A percentile compares a stretch with the other conserved stretches of the same genome.
Evolutionary conservation across 306 rosid species (phyloP).

Genomic region (Dryas drummondii): DNA sequence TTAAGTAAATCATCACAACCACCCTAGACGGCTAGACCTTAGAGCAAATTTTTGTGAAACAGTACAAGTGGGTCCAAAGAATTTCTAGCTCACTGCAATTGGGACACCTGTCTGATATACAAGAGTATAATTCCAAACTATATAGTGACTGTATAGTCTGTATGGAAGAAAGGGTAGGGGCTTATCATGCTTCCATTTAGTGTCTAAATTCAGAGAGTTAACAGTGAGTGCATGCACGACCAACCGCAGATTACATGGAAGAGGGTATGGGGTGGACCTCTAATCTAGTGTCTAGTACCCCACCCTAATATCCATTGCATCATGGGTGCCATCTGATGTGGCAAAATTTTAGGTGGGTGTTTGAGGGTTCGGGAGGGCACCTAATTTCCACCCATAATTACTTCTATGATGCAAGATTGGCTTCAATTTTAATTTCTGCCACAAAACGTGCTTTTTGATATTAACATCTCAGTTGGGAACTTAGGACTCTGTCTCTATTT

Average conservation of each 20-base stretch:
- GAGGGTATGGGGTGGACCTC: background rate
- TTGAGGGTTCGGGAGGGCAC: background rate
- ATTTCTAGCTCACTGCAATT: background rate
- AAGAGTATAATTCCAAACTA: too few species aligned
- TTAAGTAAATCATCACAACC: background rate
- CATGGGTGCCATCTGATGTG: slow-evolving; percentile 30
- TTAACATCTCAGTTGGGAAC: too few species aligned
- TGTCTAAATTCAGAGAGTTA: slow-evolving; percentile 12
- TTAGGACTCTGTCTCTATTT: too few species aligned
- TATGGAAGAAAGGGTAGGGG: too few species aligned
- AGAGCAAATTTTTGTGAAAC: background rate
- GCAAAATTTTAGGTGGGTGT: slow-evolving; percentile 10
- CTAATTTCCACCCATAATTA: slow-evolving; percentile 6
- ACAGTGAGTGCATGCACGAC: slow-evolving; percentile 5
- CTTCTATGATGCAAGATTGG: too few species aligned
- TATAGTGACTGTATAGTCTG: too few species aligned
- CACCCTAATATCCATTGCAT: background rate
- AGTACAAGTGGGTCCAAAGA: background rate
- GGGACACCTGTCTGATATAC: background rate
- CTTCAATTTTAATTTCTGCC: too few species aligned
- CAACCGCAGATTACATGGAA: slow-evolving; percentile 6
- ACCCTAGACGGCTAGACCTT: background rate
- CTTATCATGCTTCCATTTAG: background rate
- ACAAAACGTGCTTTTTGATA: too few species aligned
- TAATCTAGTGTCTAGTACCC: background rate